Evolutionary conservation across 1,139 yeast genomes (phyloP), one percentile per base, ranked within the genome.

Genomic region (Cylindricascospora bacillispora): DNA sequence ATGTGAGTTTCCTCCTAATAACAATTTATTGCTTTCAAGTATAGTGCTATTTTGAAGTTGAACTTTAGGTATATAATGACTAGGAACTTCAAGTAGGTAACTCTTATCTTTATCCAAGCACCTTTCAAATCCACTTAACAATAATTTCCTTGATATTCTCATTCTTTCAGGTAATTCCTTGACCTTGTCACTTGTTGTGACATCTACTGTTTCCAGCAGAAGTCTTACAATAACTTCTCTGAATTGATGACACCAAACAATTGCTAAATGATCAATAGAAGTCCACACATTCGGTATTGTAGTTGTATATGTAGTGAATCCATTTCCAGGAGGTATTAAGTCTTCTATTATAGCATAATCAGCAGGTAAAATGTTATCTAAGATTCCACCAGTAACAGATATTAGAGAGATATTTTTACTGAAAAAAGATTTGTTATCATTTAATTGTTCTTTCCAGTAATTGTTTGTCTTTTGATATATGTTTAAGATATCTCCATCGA

Each of bases 171-270:
- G 41, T 27, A 81, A 56, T 0, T 68, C 45, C 28, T 58, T 59
- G 0, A 85, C 74, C 41, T 67, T 67, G 4, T 44, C 33, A 0
- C 73, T 60, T 0, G 60, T 43, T 0, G 43, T 38, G 17, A 52
- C 50, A 44, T 81, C 79, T 3, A 71, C 67, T 12, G 79, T 62
- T 24, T 70, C 77, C 26, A 81, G 57, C 18, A 92, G 49, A 0
- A 73, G 58, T 27, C 63, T 60, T 9, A 81, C 78, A 3, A 89
- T 42, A 5, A 66, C 70, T 25, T 66, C 62, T 32, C 98, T 66
- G 24, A 85, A 58, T 51, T 89, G 97, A 36, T 76, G 80, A 56
- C 99, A 92, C 99, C 99, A 92, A 1, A 86, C 94, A 31, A 92
- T 76, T 1, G 98, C 97, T 42, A 85, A 65, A 56, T 92, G 99